Percentiles rank a stretch among this genome's conserved stretches.
phyloP scores from a whole-genome alignment of 192 early-diverging fungal species.

The Dimargaris xerosporica region DNA sequence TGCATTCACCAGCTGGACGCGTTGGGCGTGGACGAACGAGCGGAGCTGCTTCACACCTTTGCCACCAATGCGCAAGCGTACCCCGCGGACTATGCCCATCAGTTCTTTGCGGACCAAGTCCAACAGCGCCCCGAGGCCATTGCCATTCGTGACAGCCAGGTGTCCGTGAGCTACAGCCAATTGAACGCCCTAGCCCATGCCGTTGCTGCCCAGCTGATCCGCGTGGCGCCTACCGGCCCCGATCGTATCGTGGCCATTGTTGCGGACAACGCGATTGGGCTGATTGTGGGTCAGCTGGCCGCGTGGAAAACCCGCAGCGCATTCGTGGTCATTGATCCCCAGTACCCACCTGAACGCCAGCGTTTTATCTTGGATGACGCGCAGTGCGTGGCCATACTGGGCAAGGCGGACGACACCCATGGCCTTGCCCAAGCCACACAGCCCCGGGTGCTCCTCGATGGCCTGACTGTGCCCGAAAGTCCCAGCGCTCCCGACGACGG shows the following conservation, averaged over 20 bases:
- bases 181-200: neutral
- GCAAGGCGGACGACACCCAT: neutral
- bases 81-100: neutral
- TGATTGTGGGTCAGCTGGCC: neutral
- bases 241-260: neutral
- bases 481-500: too few relatives aligned
- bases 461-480: too few relatives aligned
- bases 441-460: too few relatives aligned
- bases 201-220: neutral
- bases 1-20: neutral
- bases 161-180: neutral
- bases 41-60: neutral
- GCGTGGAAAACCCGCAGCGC: neutral
- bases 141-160: neutral
- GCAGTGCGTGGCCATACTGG: neutral
- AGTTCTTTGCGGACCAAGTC: neutral
- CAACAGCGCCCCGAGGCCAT: neutral
- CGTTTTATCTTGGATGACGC: neutral
- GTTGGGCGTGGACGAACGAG: neutral
- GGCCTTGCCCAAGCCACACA: too few relatives aligned
- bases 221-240: neutral
- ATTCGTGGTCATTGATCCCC: slow-evolving; percentile 5
- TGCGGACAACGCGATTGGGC: neutral
- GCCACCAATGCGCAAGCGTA: neutral
- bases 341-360: slow-evolving; percentile 1